These are phyloP conservation scores for Ceratonia siliqua DNA, from an alignment of 306 rosid species.

Conservation along the genomic window DNA sequence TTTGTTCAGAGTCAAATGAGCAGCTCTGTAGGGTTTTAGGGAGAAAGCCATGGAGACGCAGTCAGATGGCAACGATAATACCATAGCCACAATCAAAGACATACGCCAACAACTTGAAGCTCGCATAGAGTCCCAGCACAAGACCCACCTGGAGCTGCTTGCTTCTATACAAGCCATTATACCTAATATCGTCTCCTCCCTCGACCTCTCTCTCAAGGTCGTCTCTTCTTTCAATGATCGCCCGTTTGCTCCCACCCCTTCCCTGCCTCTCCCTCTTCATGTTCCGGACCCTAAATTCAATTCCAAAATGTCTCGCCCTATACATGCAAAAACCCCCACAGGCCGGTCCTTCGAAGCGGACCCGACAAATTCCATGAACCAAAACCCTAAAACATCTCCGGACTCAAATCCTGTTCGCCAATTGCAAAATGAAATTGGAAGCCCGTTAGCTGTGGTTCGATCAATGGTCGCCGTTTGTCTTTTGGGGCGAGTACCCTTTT, in stretches of 20 bases:
- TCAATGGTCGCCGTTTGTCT: constrained; percentile 85
- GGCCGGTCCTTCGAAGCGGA: constrained; percentile 35
- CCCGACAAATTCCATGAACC: constrained; percentile 35
- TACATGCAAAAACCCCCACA: constrained; percentile 27
- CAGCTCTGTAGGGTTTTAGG: background rate
- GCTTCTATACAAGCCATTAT: constrained; percentile 60
- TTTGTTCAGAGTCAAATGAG: background rate
- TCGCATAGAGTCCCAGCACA: constrained; percentile 67
- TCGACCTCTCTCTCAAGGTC: constrained; percentile 83
- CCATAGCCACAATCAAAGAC: constrained; percentile 47
- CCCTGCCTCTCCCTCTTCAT: constrained; percentile 70
- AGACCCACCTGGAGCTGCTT: constrained; percentile 76
- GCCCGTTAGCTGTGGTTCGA: constrained; percentile 67
- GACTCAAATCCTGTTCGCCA: constrained; percentile 31
- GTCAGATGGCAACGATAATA: constrained; percentile 50
- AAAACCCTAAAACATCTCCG: constrained; percentile 28
- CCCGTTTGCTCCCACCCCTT: constrained; percentile 76
- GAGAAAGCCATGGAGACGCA: constrained; percentile 58
- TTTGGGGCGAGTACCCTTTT: constrained; percentile 76
- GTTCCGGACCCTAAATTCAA: constrained; percentile 55
- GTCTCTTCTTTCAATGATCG: constrained; percentile 77
- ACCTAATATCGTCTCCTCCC: constrained; percentile 72
- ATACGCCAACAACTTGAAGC: constrained; percentile 69
- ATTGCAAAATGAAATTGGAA: constrained; percentile 49
- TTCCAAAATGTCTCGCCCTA: constrained; percentile 39